These are phyloP conservation scores for Gossypium bickii DNA, from an alignment of 345 rosid genomes.

Conservation along the genomic window DNA sequence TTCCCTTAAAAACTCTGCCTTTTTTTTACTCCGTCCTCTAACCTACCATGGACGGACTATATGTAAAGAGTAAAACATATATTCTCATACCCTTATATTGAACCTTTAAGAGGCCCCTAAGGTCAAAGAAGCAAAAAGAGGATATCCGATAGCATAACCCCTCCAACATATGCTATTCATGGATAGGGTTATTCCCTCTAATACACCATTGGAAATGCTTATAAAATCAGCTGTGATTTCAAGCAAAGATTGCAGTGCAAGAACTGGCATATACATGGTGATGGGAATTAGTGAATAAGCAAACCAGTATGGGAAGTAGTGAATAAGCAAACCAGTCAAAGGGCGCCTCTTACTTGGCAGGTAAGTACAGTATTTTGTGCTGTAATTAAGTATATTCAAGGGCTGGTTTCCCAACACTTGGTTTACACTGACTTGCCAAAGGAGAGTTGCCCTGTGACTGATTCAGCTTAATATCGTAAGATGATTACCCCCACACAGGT, in stretches of 20 bases:
- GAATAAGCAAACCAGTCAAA: constrained; percentile 16
- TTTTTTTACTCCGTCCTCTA: background rate
- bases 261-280: background rate
- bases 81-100: background rate
- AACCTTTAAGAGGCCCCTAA: background rate
- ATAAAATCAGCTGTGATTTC: constrained; percentile 5
- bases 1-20: background rate
- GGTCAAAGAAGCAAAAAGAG: background rate
- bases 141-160: constrained; percentile 10
- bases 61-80: background rate
- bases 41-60: background rate
- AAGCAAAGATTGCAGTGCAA: background rate
- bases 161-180: constrained; percentile 3
- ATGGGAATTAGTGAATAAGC: background rate
- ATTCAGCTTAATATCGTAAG: constrained; percentile 9
- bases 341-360: constrained; percentile 20
- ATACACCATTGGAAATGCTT: background rate
- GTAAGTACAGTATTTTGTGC: background rate
- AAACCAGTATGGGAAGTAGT: background rate
- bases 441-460: constrained; percentile 22
- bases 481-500: background rate
- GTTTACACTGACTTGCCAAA: constrained; percentile 12
- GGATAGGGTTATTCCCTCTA: background rate
- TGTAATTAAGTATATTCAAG: background rate
- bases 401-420: background rate